These are phyloP conservation scores for Metschnikowia drakensbergensis DNA, from an alignment of 805 yeast species.

Conservation along the genomic window DNA sequence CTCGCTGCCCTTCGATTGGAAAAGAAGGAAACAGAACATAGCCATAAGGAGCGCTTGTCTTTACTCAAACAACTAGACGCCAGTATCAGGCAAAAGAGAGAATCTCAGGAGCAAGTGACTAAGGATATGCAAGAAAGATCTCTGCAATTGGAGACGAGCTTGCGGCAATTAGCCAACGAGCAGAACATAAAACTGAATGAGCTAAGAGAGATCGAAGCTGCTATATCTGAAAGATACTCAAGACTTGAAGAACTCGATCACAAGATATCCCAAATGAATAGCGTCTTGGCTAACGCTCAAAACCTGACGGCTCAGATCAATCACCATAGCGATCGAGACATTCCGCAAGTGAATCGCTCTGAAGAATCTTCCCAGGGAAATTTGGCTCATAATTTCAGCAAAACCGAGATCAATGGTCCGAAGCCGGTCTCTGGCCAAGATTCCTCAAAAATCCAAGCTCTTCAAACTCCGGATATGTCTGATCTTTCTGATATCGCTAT, in stretches of 20 bases:
- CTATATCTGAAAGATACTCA: constrained; percentile 7
- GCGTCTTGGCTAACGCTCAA: background rate
- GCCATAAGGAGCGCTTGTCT: constrained; percentile 20
- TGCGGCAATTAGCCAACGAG: constrained; percentile 11
- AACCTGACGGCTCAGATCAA: background rate
- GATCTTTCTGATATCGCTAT: constrained; percentile 37
- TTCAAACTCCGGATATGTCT: constrained; percentile 25
- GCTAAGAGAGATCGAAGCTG: constrained; percentile 12
- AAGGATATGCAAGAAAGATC: constrained; percentile 1
- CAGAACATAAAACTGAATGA: constrained; percentile 7
- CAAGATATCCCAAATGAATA: constrained; percentile 1
- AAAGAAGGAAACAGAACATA: constrained; percentile 16
- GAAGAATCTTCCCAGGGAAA: background rate
- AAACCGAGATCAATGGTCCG: background rate
- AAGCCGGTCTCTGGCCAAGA: background rate
- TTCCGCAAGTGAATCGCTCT: background rate
- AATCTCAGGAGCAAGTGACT: constrained; percentile 11
- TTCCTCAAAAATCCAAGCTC: constrained; percentile 1
- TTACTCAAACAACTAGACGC: constrained; percentile 22
- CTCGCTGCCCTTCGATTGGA: constrained; percentile 17
- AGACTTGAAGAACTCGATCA: constrained; percentile 5
- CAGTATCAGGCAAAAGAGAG: constrained; percentile 20
- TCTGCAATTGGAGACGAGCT: constrained; percentile 12
- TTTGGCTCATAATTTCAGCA: background rate
- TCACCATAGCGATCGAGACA: background rate